A percentile compares a stretch with the other conserved stretches of the same genome.
Evolutionary conservation across 306 rosid species (phyloP).

Genomic region (Lathyrus oleraceus): DNA sequence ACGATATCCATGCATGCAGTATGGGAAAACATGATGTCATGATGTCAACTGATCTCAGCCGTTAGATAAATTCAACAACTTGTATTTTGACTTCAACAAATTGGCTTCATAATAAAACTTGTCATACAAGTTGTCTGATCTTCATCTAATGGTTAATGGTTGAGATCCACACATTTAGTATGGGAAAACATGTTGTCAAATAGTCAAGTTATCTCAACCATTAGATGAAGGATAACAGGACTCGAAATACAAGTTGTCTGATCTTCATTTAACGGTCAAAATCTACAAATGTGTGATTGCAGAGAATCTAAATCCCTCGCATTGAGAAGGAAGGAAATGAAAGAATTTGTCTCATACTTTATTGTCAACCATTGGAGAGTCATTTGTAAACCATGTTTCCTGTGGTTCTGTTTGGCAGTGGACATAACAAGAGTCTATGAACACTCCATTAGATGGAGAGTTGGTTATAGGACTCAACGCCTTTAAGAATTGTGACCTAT

Average conservation of each 20-base stretch:
- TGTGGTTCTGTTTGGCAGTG: constrained; percentile 93
- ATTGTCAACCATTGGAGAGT: constrained; percentile 63
- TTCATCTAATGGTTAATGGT: background rate
- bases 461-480: constrained; percentile 44
- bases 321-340: background rate
- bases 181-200: background rate
- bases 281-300: background rate
- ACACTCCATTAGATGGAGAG: constrained; percentile 61
- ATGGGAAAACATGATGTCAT: background rate
- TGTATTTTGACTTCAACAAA: background rate
- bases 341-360: constrained; percentile 46
- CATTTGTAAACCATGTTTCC: constrained; percentile 67
- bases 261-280: background rate
- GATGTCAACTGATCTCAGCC: background rate
- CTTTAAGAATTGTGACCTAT: constrained; percentile 57
- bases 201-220: background rate
- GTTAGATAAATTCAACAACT: background rate
- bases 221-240: background rate
- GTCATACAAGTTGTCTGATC: background rate
- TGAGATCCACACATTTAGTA: background rate
- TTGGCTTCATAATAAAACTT: background rate
- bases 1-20: too few species aligned
- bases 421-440: constrained; percentile 81
- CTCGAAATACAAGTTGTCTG: background rate
- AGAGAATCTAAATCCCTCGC: background rate